Base-by-base conservation (phyloP, 2,329 filamentous ascomycete species). In the Diatrype stigma region DNA sequence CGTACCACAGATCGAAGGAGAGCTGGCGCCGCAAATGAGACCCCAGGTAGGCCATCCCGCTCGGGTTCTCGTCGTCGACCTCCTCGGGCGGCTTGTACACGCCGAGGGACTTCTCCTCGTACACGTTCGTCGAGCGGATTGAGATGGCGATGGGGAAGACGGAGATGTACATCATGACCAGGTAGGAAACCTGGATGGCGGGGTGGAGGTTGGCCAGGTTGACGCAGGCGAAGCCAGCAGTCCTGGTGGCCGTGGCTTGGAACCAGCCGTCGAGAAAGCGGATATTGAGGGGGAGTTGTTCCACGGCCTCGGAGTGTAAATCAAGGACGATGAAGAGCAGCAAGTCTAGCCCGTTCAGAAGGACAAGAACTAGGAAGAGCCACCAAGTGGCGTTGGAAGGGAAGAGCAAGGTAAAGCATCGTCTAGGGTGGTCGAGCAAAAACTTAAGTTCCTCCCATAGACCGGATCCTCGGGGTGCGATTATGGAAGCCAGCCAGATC, bases 161-260 rank as follows among this genome's bases (percentile, higher is more conserved):
- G 51, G 92, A 96, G 55, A 97, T 96, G 70, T 97, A 97, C 94
- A 97, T 97, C 94, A 97, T 97, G 69, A 97, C 86, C 70, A 97
- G 76, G 72, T 96, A 97, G 22, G 91, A 90, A 14, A 95, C 90
- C 63, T 96, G 92, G 51, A 96, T 90, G 3, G 89, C 94, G 1
- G 94, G 92, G 59, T 97, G 92, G 2, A 99, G 75, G 0, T 80
- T 73, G 2, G 87, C 75, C 37, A 97, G 73, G 65, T 87, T 90
- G 60, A 97, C 82, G 28, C 88, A 89, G 1, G 88, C 79, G 63
- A 96, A 96, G 0, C 94, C 93, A 3, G 94, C 93, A 0, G 94
- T 97, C 65, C 94, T 79, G 1, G 93, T 97, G 5, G 90, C 86
- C 0, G 87, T 85, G 1, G 93, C 93, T 68, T 96, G 92, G 66